A percentile compares a stretch with the other conserved stretches of the same genome.
Conservation (phyloP, 345 rosid genomes). For the Geranium brycei region DNA sequence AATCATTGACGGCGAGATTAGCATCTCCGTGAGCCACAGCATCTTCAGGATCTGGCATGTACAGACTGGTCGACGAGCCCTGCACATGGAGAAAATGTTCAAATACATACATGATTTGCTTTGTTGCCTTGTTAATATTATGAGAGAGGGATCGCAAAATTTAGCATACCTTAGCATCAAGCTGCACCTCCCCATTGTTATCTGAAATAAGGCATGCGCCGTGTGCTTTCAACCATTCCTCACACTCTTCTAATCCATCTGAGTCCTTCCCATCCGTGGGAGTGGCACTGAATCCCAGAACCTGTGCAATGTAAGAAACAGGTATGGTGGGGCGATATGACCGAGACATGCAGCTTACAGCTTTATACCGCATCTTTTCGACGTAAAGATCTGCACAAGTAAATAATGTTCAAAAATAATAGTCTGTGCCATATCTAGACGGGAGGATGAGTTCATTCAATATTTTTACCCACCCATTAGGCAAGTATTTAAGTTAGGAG, state of each 20-base stretch:
- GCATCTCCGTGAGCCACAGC: conserved; percentile 92
- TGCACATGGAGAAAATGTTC: conserved; percentile 18
- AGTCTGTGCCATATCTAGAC: neutral
- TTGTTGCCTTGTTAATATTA: neutral
- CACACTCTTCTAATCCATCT: conserved; percentile 55
- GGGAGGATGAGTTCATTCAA: neutral
- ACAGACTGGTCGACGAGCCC: conserved; percentile 70
- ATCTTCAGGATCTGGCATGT: conserved; percentile 90
- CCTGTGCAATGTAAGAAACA: conserved; percentile 56
- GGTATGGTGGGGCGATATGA: conserved; percentile 88
- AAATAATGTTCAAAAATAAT: too few species aligned
- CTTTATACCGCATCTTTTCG: conserved; percentile 89
- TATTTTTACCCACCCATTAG: conserved; percentile 62
- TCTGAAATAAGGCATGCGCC: conserved; percentile 60
- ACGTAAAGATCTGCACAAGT: conserved; percentile 62
- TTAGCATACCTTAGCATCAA: conserved; percentile 63
- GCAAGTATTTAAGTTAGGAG: conserved; percentile 78
- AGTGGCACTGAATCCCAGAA: conserved; percentile 47
- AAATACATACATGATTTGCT: too few species aligned
- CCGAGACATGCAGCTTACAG: conserved; percentile 71
- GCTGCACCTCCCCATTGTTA: conserved; percentile 53
- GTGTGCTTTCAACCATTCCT: conserved; percentile 82
- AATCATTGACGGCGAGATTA: conserved; percentile 80
- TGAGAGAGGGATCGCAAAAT: neutral
- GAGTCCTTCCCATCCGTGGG: conserved; percentile 31